Percentiles rank a stretch among this genome's conserved stretches.
Conservation (phyloP, 176 grass and related monocot species). For the Alloteropsis semialata region DNA sequence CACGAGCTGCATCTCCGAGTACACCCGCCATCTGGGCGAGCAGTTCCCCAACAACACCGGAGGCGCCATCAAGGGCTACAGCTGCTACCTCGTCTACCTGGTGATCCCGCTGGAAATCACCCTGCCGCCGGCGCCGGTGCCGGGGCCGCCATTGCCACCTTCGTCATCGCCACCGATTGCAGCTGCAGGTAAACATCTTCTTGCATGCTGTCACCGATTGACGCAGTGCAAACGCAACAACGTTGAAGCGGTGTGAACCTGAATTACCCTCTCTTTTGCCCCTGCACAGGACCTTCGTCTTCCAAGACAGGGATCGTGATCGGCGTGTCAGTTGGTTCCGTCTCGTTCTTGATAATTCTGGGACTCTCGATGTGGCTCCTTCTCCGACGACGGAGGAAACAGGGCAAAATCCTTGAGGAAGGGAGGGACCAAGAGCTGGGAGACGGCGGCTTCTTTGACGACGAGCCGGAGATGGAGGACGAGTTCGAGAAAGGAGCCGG, state of each 20-base stretch:
- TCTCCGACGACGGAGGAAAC: background rate
- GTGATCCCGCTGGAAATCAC: slow-evolving; percentile 7
- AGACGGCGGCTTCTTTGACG: background rate
- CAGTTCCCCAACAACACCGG: background rate
- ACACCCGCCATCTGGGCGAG: background rate
- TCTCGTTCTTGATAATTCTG: background rate
- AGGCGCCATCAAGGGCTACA: slow-evolving; percentile 21
- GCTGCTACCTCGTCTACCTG: slow-evolving; percentile 32
- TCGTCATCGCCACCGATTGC: background rate
- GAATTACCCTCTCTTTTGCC: too few relatives aligned
- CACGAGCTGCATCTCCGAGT: background rate
- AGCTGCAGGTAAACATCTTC: too few relatives aligned
- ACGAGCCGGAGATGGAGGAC: slow-evolving; percentile 4
- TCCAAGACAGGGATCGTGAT: too few relatives aligned
- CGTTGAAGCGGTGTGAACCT: too few relatives aligned
- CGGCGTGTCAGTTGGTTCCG: background rate
- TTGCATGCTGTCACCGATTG: too few relatives aligned
- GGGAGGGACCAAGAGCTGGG: background rate
- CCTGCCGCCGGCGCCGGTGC: background rate
- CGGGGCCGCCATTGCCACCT: background rate
- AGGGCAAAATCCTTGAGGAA: background rate
- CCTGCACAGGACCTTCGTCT: too few relatives aligned
- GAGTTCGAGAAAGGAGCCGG: slow-evolving; percentile 33
- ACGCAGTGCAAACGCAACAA: too few relatives aligned
- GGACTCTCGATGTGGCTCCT: background rate